Evolutionary conservation across 2,329 filamentous ascomycete genomes (phyloP).

Genomic region (Amylocarpus encephaloides): DNA sequence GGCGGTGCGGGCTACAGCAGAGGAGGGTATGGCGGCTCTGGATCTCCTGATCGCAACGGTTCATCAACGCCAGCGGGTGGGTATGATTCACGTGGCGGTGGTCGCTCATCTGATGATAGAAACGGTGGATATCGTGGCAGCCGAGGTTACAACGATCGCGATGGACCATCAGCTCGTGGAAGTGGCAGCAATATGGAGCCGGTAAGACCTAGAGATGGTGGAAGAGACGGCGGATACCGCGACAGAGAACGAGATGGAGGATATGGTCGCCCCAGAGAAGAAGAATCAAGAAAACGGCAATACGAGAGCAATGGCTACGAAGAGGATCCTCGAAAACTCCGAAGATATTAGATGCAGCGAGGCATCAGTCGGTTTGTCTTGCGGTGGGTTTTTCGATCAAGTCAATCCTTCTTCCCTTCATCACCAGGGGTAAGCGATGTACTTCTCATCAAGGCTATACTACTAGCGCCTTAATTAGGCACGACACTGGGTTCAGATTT

Average conservation of each 20-base stretch:
- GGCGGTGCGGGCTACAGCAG: constrained; percentile 35
- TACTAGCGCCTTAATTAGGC: constrained; percentile 12
- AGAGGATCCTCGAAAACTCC: constrained; percentile 65
- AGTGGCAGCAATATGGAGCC: constrained; percentile 77
- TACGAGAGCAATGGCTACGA: constrained; percentile 66
- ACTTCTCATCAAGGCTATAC: constrained; percentile 30
- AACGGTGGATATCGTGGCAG: constrained; percentile 39
- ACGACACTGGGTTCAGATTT: not conserved
- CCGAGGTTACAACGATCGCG: constrained; percentile 37
- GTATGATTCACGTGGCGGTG: constrained; percentile 46
- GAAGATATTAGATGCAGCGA: constrained; percentile 50
- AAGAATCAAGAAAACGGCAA: constrained; percentile 46
- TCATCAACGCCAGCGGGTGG: constrained; percentile 37
- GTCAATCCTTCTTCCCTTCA: constrained; percentile 33
- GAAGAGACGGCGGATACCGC: constrained; percentile 42
- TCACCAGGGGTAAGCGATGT: constrained; percentile 34
- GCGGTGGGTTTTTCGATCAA: constrained; percentile 44
- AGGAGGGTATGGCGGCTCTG: constrained; percentile 28
- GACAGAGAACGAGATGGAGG: constrained; percentile 41
- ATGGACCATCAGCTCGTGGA: constrained; percentile 23
- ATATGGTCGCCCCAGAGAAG: constrained; percentile 49
- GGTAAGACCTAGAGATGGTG: constrained; percentile 59
- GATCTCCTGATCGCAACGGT: constrained; percentile 31
- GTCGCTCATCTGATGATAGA: constrained; percentile 57
- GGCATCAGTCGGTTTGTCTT: constrained; percentile 31